Base-by-base conservation (phyloP, 1,139 yeast species). In the Saccharomycopsis hybrid region DNA sequence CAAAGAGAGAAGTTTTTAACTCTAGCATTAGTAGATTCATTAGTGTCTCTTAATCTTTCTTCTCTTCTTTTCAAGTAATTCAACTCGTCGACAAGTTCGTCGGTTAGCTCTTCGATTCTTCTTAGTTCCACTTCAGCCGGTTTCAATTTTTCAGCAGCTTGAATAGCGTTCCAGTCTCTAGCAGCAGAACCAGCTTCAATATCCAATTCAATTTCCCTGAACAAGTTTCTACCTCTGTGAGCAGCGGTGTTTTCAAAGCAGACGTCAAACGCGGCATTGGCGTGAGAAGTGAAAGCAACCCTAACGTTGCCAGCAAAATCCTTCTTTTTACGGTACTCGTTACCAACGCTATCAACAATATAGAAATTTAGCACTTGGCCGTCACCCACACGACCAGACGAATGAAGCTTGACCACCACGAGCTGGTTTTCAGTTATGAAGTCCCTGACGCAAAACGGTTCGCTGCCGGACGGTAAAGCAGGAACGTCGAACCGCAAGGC, bases 131-230 rank as follows among this genome's bases (percentile, higher is more conserved):
- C 82, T 68, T 92, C 98, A 46, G 84, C 80, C 8, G 98, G 97
- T 70, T 85, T 87, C 68, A 92, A 80, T 65, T 88, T 87, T 68
- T 90, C 97, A 44, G 86, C 78, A 40, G 96, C 90, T 71, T 90
- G 97, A 56, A 89, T 74, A 30, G 94, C 89, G 64, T 88, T 88
- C 97, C 97, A 92, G 69, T 92, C 97, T 68, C 97, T 83, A 40
- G 97, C 97, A 60, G 90, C 88, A 50, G 97, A 86, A 35, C 98
- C 98, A 57, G 90, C 83, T 67, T 92, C 97, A 53, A 92, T 85
- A 58, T 90, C 97, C 62, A 92, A 73, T 63, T 89, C 97, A 59
- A 92, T 73, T 52, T 82, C 82, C 67, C 90, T 77, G 44, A 70
- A 64, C 57, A 76, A 62, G 45, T 70, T 60, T 52, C 68, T 67